A percentile compares a stretch with the other conserved stretches of the same genome.
These are phyloP conservation scores for Metschnikowia continentalis DNA, from an alignment of 805 yeast species.

Conservation along the genomic window DNA sequence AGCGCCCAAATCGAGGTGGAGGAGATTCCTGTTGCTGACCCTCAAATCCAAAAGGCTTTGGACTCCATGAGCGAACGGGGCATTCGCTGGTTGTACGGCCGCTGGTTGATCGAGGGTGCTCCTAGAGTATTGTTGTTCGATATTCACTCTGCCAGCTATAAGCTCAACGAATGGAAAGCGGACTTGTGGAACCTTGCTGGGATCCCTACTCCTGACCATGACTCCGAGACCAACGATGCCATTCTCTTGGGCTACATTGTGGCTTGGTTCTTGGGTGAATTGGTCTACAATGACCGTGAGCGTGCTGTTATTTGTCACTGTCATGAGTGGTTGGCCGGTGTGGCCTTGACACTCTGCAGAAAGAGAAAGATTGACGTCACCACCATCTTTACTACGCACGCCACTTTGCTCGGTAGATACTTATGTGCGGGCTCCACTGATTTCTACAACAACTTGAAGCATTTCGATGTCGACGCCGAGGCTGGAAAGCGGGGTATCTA, in stretches of 20 bases:
- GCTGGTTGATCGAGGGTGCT: slow-evolving; percentile 98
- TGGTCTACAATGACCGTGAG: slow-evolving; percentile 75
- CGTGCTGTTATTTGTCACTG: slow-evolving; percentile 91
- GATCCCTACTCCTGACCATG: slow-evolving; percentile 89
- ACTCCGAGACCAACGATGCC: slow-evolving; percentile 86
- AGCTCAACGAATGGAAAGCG: slow-evolving; percentile 87
- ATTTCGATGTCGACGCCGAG: slow-evolving; percentile 93
- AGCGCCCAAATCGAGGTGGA: slow-evolving; percentile 82
- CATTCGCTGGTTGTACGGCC: slow-evolving; percentile 76
- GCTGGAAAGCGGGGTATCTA: slow-evolving; percentile 97
- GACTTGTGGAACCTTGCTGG: slow-evolving; percentile 91
- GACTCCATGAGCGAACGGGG: slow-evolving; percentile 82
- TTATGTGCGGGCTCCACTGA: slow-evolving; percentile 96
- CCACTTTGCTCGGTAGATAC: slow-evolving; percentile 90
- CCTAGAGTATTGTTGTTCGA: slow-evolving; percentile 91
- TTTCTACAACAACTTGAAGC: slow-evolving; percentile 84
- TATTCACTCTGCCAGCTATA: slow-evolving; percentile 62
- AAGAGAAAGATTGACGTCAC: slow-evolving; percentile 90
- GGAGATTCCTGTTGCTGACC: slow-evolving; percentile 56
- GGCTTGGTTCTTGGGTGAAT: slow-evolving; percentile 96
- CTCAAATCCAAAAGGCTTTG: slow-evolving; percentile 55
- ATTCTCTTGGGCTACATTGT: slow-evolving; percentile 87
- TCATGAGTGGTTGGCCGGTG: slow-evolving; percentile 98
- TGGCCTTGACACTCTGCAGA: slow-evolving; percentile 87
- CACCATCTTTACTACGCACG: slow-evolving; percentile 96